Evolutionary conservation across 1,139 yeast species (phyloP), one percentile per base, ranked within the genome.

Genomic region (Yamadazyma aaseri): DNA sequence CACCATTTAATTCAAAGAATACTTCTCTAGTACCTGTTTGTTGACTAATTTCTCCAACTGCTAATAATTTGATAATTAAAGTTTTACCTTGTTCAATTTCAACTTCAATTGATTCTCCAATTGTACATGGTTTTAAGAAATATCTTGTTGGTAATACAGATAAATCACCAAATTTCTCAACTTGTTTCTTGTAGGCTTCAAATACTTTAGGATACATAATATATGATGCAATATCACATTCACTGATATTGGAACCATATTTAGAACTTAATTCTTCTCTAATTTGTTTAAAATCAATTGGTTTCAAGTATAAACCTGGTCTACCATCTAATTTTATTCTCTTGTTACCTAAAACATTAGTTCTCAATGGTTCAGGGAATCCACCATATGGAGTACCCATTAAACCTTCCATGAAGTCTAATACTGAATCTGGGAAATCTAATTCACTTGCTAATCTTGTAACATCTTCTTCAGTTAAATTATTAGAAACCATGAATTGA

Each of bases 341-440:
- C 79, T 89, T 90, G 58, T 77, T 78, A 33, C 71, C 69, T 58
- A 92, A 79, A 44, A 92, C 77, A 59, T 90, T 86, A 30, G 96
- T 73, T 69, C 98, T 82, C 63, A 92, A 74, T 31, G 99, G 98
- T 67, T 92, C 99, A 35, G 98, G 98, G 95, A 94, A 92, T 6
- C 99, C 99, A 49, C 98, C 98, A 58, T 86, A 89, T 51, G 99
- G 99, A 53, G 92, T 92, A 58, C 99, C 99, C 89, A 94, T 92
- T 57, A 92, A 76, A 51, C 99, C 99, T 71, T 94, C 96, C 79
- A 92, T 89, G 75, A 92, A 92, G 66, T 94, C 98, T 58, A 92
- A 76, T 21, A 92, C 96, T 12, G 97, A 90, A 55, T 84, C 97
- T 40, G 99, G 99, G 95, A 92, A 92, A 64, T 92, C 97, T 53